These are phyloP conservation scores for Neurospora sp. DNA, from an alignment of 495 filamentous ascomycete genomes.

Conservation along the genomic window DNA sequence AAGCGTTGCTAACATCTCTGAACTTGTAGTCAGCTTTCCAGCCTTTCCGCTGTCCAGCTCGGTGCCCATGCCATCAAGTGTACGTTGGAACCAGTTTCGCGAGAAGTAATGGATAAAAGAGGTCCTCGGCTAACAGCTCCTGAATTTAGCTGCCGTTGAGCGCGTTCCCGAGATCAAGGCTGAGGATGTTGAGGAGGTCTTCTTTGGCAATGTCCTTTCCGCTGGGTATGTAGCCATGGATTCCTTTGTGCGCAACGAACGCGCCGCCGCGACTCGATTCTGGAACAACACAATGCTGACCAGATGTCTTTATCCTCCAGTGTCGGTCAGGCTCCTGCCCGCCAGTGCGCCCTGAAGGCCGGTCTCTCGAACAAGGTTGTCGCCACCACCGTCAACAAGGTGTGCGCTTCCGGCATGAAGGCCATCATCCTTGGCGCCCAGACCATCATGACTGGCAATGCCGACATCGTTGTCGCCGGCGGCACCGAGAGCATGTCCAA, in stretches of 20 bases:
- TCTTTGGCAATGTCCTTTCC: conserved; percentile 95
- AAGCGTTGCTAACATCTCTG: conserved; percentile 12
- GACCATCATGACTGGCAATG: conserved; percentile 91
- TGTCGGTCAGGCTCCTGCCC: conserved; percentile 90
- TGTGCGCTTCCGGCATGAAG: conserved; percentile 90
- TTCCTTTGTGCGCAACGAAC: background rate
- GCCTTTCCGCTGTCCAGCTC: conserved; percentile 73
- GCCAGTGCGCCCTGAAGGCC: conserved; percentile 82
- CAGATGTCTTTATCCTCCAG: conserved; percentile 33
- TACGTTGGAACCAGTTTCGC: conserved; percentile 25
- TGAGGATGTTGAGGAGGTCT: conserved; percentile 87
- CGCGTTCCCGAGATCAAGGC: conserved; percentile 76
- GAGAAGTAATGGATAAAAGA: conserved; percentile 5
- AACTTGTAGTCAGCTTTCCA: conserved; percentile 62
- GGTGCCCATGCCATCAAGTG: conserved; percentile 88
- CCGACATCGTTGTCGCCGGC: conserved; percentile 80
- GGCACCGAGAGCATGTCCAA: conserved; percentile 98
- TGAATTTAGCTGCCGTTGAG: conserved; percentile 61
- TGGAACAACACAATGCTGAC: conserved; percentile 1
- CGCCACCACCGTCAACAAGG: conserved; percentile 95
- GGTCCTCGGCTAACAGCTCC: conserved; percentile 8
- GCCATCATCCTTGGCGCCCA: conserved; percentile 91
- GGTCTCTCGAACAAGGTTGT: conserved; percentile 69
- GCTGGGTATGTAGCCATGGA: conserved; percentile 65
- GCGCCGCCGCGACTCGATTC: background rate